These are phyloP conservation scores for Euptelea pleiosperma DNA, from an alignment of 164 flowering plant genomes.

Conservation along the genomic window DNA sequence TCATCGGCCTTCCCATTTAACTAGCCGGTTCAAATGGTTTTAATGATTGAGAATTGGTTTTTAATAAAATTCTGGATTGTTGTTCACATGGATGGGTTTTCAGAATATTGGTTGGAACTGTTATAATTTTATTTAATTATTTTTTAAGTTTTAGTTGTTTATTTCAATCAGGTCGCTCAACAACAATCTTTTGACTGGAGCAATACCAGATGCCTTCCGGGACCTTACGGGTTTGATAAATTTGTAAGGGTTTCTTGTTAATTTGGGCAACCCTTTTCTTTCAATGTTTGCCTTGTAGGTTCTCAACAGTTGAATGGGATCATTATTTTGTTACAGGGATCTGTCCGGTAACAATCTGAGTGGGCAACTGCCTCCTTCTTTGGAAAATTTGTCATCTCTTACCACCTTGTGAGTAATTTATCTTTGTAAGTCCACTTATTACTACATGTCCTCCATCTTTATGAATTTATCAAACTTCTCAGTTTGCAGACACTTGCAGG, in stretches of 20 bases:
- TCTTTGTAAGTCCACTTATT: neutral
- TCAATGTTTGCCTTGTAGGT: neutral
- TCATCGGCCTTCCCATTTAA: too few species aligned
- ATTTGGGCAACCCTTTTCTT: slow-evolving; percentile 3
- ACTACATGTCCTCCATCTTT: neutral
- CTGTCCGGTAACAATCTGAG: slow-evolving; percentile 75
- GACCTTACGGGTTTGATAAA: slow-evolving; percentile 53
- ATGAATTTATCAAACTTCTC: slow-evolving; percentile 8
- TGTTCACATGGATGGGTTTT: too few species aligned
- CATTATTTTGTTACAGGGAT: slow-evolving; percentile 54
- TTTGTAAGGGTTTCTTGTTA: slow-evolving; percentile 44
- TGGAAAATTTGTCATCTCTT: slow-evolving; percentile 45
- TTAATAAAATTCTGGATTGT: too few species aligned
- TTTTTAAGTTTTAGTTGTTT: slow-evolving; percentile 2
- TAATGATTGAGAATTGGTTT: too few species aligned
- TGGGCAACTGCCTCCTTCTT: slow-evolving; percentile 71
- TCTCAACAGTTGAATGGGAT: neutral
- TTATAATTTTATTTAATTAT: neutral
- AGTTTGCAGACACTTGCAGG: slow-evolving; percentile 72
- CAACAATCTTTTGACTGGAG: slow-evolving; percentile 61
- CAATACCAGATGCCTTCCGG: slow-evolving; percentile 73
- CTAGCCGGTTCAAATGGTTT: too few species aligned
- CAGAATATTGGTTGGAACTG: too few species aligned
- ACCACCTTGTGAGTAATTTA: slow-evolving; percentile 61
- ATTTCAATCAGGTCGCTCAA: slow-evolving; percentile 71